Evolutionary conservation across 148 eudicot genomes (phyloP), one percentile per base, ranked within the genome.

Genomic region (Dysphania ambrosioides): DNA sequence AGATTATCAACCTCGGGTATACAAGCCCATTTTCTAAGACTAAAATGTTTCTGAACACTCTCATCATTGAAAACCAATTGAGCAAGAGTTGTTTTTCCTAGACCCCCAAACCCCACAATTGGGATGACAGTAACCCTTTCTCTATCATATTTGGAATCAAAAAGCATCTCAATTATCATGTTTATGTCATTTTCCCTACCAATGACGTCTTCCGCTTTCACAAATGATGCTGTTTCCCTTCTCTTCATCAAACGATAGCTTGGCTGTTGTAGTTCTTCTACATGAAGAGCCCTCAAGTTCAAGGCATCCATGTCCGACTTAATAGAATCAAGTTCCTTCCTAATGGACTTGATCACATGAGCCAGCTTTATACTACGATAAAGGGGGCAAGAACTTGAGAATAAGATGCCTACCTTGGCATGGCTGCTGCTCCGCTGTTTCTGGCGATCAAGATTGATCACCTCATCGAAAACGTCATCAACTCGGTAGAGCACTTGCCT

Each of bases 81-180:
- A 24, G 77, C 70, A 44, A 74, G 70, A 49, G 70, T 65, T 0
- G 77, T 74, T 64, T 74, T 65, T 4, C 77, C 70, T 5, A 63
- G 4, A 31, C 78, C 78, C 29, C 78, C 78, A 53, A 75, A 67
- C 27, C 72, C 78, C 7, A 67, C 65, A 16, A 75, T 75, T 18
- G 78, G 66, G 6, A 67, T 75, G 15, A 75, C 78, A 11, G 56
- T 26, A 67, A 67, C 24, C 7, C 34, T 21, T 32, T 75, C 19
- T 4, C 10, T 41, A 10, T 24, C 78, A 56, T 58, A 40, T 13
- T 75, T 29, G 2, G 66, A 41, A 68, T 76, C 73, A 41, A 76
- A 31, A 40, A 76, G 57, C 73, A 42, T 57, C 12, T 57, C 58
- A 30, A 76, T 49, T 2, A 76, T 68, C 0, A 27, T 40, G 2